Percentiles rank a stretch among this genome's conserved stretches.
Evolutionary conservation across 371 early-diverging fungal genomes (phyloP).

Genomic region (Batkoa obscura): DNA sequence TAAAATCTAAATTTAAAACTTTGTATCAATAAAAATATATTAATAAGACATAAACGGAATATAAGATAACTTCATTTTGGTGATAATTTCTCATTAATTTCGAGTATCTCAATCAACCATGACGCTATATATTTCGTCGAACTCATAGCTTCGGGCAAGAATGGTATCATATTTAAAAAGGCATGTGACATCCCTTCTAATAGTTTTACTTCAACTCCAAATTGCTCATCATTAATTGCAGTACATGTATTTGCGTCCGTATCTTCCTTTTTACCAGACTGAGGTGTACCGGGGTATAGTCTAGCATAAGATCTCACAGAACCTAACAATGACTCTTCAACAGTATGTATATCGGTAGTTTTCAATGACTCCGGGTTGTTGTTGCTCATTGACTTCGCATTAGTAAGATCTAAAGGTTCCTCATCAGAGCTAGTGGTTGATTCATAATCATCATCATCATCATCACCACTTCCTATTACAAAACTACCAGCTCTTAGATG

Average conservation of each 20-base stretch:
- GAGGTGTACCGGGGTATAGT: slow-evolving; percentile 10
- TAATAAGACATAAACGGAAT: too few species aligned
- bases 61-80: too few species aligned
- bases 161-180: slow-evolving; percentile 67
- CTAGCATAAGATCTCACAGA: not conserved
- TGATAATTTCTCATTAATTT: too few species aligned
- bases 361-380: too few species aligned
- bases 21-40: too few species aligned
- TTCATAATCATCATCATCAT: not conserved
- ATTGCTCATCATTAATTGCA: slow-evolving; percentile 7
- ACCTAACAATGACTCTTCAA: not conserved
- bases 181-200: slow-evolving; percentile 86
- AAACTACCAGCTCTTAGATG: too few species aligned
- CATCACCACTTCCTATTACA: too few species aligned
- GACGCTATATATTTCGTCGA: not conserved
- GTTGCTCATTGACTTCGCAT: not conserved
- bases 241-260: not conserved
- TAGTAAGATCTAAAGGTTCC: not conserved
- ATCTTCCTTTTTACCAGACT: too few species aligned
- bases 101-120: slow-evolving; percentile 1
- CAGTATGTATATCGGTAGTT: too few species aligned
- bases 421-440: not conserved
- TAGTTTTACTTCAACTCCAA: slow-evolving; percentile 34
- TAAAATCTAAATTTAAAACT: too few species aligned
- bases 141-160: slow-evolving; percentile 56